A percentile compares a stretch with the other conserved stretches of the same genome.
Conservation (phyloP, 495 filamentous ascomycete species). For the Poronia punctata region DNA sequence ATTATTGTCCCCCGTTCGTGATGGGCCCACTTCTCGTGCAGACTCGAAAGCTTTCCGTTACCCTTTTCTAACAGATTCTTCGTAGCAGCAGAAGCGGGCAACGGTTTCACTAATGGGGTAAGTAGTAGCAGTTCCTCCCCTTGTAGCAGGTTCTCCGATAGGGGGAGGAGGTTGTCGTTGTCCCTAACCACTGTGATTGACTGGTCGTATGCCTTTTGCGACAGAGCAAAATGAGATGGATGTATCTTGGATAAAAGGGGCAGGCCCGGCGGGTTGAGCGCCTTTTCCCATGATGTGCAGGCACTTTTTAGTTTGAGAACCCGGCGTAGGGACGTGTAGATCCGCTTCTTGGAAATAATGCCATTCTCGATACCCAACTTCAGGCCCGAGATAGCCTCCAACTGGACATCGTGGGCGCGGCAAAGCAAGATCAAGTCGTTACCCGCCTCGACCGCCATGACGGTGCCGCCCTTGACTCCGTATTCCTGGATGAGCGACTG, state of each 20-base stretch:
- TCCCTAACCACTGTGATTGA: slow-evolving; percentile 85
- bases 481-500: slow-evolving; percentile 86
- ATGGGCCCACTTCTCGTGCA: slow-evolving; percentile 47
- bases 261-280: slow-evolving; percentile 70
- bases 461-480: slow-evolving; percentile 82
- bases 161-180: slow-evolving; percentile 67
- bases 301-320: slow-evolving; percentile 68
- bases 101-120: slow-evolving; percentile 77
- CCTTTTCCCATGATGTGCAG: slow-evolving; percentile 78
- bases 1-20: slow-evolving; percentile 64
- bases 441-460: slow-evolving; percentile 90
- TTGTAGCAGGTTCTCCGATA: slow-evolving; percentile 69
- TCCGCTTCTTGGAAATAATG: slow-evolving; percentile 67
- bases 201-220: slow-evolving; percentile 72
- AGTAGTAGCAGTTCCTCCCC: slow-evolving; percentile 77
- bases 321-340: slow-evolving; percentile 64
- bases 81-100: slow-evolving; percentile 71
- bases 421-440: slow-evolving; percentile 83
- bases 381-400: slow-evolving; percentile 78
- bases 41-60: slow-evolving; percentile 35
- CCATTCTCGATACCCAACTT: slow-evolving; percentile 81
- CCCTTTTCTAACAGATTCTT: slow-evolving; percentile 44
- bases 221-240: slow-evolving; percentile 68
- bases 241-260: slow-evolving; percentile 67
- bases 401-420: slow-evolving; percentile 74